Base-by-base conservation (phyloP, 2,329 filamentous ascomycete genomes). In the Fusarium agapanthi region DNA sequence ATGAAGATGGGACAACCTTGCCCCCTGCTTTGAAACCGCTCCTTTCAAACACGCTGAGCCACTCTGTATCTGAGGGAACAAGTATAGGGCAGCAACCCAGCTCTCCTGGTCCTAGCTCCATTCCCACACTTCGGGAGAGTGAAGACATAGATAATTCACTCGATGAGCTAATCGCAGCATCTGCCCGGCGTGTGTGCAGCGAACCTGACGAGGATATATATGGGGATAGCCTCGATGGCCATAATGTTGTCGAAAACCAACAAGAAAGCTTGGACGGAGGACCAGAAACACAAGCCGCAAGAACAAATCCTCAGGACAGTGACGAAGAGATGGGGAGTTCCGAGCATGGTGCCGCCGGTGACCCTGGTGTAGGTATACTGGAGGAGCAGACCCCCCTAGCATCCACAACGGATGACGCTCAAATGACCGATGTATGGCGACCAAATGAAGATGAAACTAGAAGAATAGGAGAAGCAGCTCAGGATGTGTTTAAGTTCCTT, bases 291-390 rank as follows among this genome's bases (percentile, higher is more conserved):
- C 24, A 11, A 12, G 11, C 12, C 37, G 41, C 26, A 32, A 16
- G 16, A 15, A 16, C 11, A 5, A 16, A 8, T 22, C 3, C 34
- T 15, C 20, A 28, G 11, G 43, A 48, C 37, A 40, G 45, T 16
- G 61, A 62, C 26, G 45, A 53, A 30, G 61, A 64, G 34, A 64
- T 64, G 61, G n/a, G 20, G 37, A 34, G 22, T 26, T n/a, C 24
- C 14, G 37, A 38, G 34, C 8, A 18, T 35, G 26, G 20, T 15
- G 18, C 24, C 18, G 12, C 30, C 13, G 37, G 41, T 24, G n/a
- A n/a, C n/a, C n/a, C 30, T 11, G 30, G 26, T 8, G 45, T 62
- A 45, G n/a, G 16, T 7, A 26, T 24, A 26, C 15, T 28, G 20
- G 24, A 40, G 26, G 40, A 63, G 26, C 15, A 54, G 12, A 22